Evolutionary conservation across 495 filamentous ascomycete species (phyloP).

Genomic region (Pyronema domesticum): DNA sequence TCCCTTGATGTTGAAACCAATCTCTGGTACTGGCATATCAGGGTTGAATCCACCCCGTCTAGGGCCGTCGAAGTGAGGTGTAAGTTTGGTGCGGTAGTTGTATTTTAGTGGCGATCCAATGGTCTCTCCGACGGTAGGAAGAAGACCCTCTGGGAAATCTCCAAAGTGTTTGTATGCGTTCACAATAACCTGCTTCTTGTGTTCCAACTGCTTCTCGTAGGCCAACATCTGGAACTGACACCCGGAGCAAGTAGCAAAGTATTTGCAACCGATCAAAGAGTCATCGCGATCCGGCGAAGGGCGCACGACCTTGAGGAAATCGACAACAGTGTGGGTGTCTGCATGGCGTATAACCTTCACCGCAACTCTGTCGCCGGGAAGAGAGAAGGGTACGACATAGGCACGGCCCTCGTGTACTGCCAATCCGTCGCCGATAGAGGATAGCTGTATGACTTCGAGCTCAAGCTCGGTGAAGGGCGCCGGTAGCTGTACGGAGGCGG

Average conservation of each 20-base stretch:
- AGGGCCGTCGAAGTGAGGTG: slow-evolving; percentile 79
- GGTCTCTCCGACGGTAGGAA: slow-evolving; percentile 64
- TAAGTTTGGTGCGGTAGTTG: slow-evolving; percentile 87
- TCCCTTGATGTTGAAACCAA: slow-evolving; percentile 81
- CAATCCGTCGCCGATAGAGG: slow-evolving; percentile 81
- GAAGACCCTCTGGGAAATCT: slow-evolving; percentile 45
- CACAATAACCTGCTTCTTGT: slow-evolving; percentile 72
- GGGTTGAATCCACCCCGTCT: slow-evolving; percentile 20
- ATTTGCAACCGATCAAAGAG: slow-evolving; percentile 54
- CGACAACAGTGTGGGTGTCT: slow-evolving; percentile 48
- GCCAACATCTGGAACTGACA: slow-evolving; percentile 97
- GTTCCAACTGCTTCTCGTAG: slow-evolving; percentile 65
- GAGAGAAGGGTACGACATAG: slow-evolving; percentile 75
- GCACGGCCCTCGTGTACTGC: slow-evolving; percentile 52
- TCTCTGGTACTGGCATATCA: slow-evolving; percentile 42
- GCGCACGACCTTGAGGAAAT: slow-evolving; percentile 59
- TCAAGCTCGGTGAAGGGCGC: slow-evolving; percentile 59
- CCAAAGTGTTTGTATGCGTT: slow-evolving; percentile 90
- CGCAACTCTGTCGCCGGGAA: slow-evolving; percentile 65
- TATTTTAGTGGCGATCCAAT: slow-evolving; percentile 81
- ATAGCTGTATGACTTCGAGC: slow-evolving; percentile 53
- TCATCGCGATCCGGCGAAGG: slow-evolving; percentile 66
- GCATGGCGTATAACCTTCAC: slow-evolving; percentile 62
- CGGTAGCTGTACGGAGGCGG: slow-evolving; percentile 34
- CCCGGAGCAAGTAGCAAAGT: slow-evolving; percentile 74